Percentiles rank a stretch among this genome's conserved stretches.
phyloP scores from a whole-genome alignment of 257 asterid genomes.

The Thymus mandschuricus region DNA sequence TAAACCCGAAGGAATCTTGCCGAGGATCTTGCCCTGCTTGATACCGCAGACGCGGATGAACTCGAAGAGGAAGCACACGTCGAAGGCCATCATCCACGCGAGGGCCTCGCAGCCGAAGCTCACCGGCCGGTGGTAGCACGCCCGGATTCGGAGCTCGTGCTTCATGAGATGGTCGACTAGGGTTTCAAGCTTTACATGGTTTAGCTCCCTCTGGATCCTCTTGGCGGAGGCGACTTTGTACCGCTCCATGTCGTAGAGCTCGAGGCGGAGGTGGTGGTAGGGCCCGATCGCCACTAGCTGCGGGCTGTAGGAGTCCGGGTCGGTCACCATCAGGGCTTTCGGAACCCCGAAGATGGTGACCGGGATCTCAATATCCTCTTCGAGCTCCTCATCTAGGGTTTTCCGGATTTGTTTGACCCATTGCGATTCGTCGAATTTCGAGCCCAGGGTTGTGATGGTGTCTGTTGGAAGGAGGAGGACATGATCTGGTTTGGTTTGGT shows the following conservation, averaged over 20 bases:
- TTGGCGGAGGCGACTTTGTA: conserved; percentile 63
- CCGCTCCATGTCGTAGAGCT: conserved; percentile 59
- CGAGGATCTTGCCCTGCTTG: conserved; percentile 39
- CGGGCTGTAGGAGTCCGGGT: conserved; percentile 52
- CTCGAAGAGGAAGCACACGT: conserved; percentile 58
- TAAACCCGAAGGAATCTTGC: conserved; percentile 41
- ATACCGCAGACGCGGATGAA: conserved; percentile 50
- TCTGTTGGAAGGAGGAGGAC: conserved; percentile 33
- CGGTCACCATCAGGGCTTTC: conserved; percentile 34
- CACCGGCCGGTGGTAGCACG: conserved; percentile 52
- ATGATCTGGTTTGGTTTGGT: conserved; percentile 9
- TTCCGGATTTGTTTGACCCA: conserved; percentile 59
- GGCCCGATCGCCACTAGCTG: conserved; percentile 69
- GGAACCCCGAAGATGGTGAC: conserved; percentile 64
- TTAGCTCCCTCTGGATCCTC: conserved; percentile 40
- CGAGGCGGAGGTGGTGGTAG: conserved; percentile 50
- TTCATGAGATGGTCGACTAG: conserved; percentile 40
- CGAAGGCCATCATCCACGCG: conserved; percentile 71
- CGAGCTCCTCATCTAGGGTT: conserved; percentile 55
- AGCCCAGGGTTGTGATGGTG: conserved; percentile 32
- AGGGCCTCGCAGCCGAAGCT: conserved; percentile 45
- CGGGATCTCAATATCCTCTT: conserved; percentile 47
- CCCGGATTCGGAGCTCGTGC: conserved; percentile 47
- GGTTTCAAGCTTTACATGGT: conserved; percentile 33
- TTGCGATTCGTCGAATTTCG: conserved; percentile 48